Conservation (phyloP, 495 filamentous ascomycete species). For the Penicillium steckii region DNA sequence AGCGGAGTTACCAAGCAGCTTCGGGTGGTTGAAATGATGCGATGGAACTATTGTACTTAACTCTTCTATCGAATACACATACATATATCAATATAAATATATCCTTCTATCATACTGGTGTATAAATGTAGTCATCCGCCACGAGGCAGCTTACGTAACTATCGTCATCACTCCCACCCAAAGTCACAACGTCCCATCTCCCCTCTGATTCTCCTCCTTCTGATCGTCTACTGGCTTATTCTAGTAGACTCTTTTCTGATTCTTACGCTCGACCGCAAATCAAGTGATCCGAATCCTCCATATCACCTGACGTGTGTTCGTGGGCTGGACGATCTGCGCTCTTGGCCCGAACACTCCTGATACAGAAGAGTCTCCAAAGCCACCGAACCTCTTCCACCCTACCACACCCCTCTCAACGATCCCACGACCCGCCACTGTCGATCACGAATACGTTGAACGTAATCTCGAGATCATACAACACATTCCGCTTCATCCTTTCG, state of each 20-base stretch:
- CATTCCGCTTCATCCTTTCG: background rate
- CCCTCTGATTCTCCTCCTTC: background rate
- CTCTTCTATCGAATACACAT: conserved; percentile 46
- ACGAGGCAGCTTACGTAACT: conserved; percentile 23
- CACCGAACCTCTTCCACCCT: conserved; percentile 9
- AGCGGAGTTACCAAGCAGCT: conserved; percentile 69
- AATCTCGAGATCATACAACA: background rate
- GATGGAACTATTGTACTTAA: conserved; percentile 79
- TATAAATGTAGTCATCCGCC: background rate
- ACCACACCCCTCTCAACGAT: conserved; percentile 13
- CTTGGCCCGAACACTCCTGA: conserved; percentile 21
- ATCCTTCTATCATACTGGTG: background rate
- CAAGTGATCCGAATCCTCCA: background rate
- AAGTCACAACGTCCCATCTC: conserved; percentile 17
- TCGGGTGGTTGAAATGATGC: conserved; percentile 74
- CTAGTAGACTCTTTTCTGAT: background rate
- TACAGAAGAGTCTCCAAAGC: conserved; percentile 18
- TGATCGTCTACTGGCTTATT: background rate
- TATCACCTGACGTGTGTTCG: background rate
- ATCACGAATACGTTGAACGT: background rate
- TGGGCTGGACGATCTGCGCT: background rate
- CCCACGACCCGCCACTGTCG: background rate
- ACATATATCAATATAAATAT: background rate
- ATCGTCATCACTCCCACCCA: conserved; percentile 31
- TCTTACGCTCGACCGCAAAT: background rate